Evolutionary conservation across 768 basidiomycete species (phyloP).

Genomic region (Macrocybe gigantea): DNA sequence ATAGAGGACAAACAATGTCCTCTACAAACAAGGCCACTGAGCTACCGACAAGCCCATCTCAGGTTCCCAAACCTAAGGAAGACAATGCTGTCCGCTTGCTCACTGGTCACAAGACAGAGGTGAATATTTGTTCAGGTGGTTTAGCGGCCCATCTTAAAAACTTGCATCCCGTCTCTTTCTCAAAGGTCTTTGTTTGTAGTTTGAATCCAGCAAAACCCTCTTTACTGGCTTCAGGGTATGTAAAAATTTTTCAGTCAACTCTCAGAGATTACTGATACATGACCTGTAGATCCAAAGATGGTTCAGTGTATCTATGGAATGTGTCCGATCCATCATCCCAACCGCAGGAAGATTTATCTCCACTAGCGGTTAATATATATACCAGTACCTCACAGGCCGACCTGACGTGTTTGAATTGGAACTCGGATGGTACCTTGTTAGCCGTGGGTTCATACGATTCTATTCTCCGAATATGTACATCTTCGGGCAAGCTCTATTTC

Average conservation of each 20-base stretch:
- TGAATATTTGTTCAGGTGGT: conserved; percentile 12
- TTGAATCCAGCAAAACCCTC: not conserved
- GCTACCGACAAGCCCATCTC: conserved; percentile 24
- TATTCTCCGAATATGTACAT: conserved; percentile 61
- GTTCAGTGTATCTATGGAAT: conserved; percentile 69
- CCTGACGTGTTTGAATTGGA: conserved; percentile 77
- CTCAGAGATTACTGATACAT: not conserved
- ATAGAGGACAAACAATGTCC: conserved; percentile 5
- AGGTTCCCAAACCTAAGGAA: conserved; percentile 36
- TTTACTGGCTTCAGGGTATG: too few relatives aligned
- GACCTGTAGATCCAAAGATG: conserved; percentile 65
- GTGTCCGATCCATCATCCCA: conserved; percentile 37
- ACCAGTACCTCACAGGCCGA: conserved; percentile 51
- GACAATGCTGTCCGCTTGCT: conserved; percentile 40
- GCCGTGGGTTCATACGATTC: conserved; percentile 78
- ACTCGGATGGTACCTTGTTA: conserved; percentile 61
- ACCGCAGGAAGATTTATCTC: conserved; percentile 21
- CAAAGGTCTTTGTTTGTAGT: conserved; percentile 6
- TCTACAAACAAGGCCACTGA: conserved; percentile 17
- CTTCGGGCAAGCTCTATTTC: conserved; percentile 57
- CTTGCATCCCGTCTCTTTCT: not conserved
- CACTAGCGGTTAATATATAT: conserved; percentile 28
- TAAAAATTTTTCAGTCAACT: too few relatives aligned
- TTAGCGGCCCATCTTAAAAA: not conserved
- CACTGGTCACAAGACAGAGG: conserved; percentile 59